phyloP scores from a whole-genome alignment of 2,329 filamentous ascomycete genomes.

The Claviceps sp. region DNA sequence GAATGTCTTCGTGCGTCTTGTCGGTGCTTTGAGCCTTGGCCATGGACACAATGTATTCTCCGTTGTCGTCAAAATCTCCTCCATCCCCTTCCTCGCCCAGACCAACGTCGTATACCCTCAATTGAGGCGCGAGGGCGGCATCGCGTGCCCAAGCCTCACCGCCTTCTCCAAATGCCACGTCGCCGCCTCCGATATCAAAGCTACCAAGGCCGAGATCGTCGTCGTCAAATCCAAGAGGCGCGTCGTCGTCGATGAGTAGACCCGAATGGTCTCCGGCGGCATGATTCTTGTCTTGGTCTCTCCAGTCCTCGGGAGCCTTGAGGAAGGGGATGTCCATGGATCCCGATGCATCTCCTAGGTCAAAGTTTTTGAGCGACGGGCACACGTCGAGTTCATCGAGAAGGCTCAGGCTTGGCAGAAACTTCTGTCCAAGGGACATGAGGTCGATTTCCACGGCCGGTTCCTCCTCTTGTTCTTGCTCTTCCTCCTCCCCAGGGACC shows the following conservation, averaged over 20 bases:
- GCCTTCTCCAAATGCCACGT: slow-evolving; percentile 85
- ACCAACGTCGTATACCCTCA: slow-evolving; percentile 60
- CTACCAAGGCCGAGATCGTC: slow-evolving; percentile 62
- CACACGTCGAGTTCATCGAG: slow-evolving; percentile 87
- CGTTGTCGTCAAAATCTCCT: slow-evolving; percentile 37
- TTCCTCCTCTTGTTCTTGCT: slow-evolving; percentile 35
- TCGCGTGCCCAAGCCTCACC: slow-evolving; percentile 92
- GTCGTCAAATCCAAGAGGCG: slow-evolving; percentile 57
- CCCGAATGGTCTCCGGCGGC: slow-evolving; percentile 56
- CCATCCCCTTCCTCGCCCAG: slow-evolving; percentile 35
- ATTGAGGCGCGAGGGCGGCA: slow-evolving; percentile 74
- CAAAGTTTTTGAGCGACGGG: slow-evolving; percentile 86
- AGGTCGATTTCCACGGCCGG: slow-evolving; percentile 62
- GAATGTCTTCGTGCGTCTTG: slow-evolving; percentile 74
- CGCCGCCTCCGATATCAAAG: slow-evolving; percentile 58
- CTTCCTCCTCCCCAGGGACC: slow-evolving; percentile 12
- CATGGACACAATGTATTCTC: slow-evolving; percentile 70
- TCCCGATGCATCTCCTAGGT: slow-evolving; percentile 73
- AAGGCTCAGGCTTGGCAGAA: slow-evolving; percentile 67
- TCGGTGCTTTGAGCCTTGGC: slow-evolving; percentile 51
- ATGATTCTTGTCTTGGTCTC: slow-evolving; percentile 52
- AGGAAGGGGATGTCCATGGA: slow-evolving; percentile 85
- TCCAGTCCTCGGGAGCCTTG: slow-evolving; percentile 78
- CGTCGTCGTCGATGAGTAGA: slow-evolving; percentile 77
- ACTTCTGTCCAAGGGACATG: slow-evolving; percentile 56